Evolutionary conservation across 1,139 yeast genomes (phyloP), one percentile per base, ranked within the genome.

Genomic region (Taphrina sp.): DNA sequence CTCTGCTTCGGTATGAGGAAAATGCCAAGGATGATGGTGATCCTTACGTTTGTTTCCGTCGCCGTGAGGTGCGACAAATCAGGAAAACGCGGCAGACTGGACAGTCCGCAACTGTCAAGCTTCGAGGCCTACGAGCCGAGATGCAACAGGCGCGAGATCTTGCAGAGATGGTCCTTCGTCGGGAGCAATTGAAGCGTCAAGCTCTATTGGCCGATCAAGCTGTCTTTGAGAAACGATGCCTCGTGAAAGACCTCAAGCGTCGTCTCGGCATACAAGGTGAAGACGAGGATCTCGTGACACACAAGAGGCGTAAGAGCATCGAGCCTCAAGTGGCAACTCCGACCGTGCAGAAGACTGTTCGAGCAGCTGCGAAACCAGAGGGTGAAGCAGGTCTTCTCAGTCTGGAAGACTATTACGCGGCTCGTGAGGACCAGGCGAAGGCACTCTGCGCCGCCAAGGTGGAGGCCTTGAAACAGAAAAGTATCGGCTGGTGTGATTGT

Each of bases 71-170:
- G 63, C 81, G 98, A 62, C 96, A 87, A 68, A 95, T 95, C 37
- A 83, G 99, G 69, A 92, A 92, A 69, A 94, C 99, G 0, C 81
- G 99, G 69, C 80, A 97, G 62, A 88, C 96, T 0, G 99, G 94
- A 71, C 80, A 86, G 34, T 84, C 88, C 62, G 89, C 95, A 62
- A 85, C 92, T 5, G 96, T 90, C 68, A 80, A 92, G 63, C 75
- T 92, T 52, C 78, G 95, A 37, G 71, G 79, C 60, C 72, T 94
- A 45, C 87, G 85, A 62, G 77, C 78, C 61, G 95, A 94, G 60
- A 75, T 92, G 72, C 84, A 81, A 63, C 77, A 82, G 58, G 95
- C 96, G 1, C 78, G 85, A 60, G 82, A 80, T 59, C 73, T 92
- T 52, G 77, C 88, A 42, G 75, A 82, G 55, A 70, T 81, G 64